Base-by-base conservation (phyloP, 2,329 filamentous ascomycete species). In the Dothideomycetes sp. region DNA sequence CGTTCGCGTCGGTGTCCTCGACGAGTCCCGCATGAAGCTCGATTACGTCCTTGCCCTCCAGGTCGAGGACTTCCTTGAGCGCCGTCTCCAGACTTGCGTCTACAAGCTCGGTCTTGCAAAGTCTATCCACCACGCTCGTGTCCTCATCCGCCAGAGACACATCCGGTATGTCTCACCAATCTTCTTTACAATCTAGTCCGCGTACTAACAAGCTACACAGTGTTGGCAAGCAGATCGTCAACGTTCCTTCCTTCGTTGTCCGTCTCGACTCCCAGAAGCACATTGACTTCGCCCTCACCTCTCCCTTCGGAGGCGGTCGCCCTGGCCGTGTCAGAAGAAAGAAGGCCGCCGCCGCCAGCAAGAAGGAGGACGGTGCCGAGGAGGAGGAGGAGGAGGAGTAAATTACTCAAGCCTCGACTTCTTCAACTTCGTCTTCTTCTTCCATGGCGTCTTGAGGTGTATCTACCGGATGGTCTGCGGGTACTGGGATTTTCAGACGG, bases 21-120 rank as follows among this genome's bases (percentile, higher is more conserved):
- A 98, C 69, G 91, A 98, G 78, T 88, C 88, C 68, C 91, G 91
- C 80, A 98, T 98, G 91, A 98, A 95, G 84, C 91, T 98, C 79
- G 91, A 98, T 95, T 95, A 98, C 83, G 91, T 98, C 66, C 76
- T 98, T 66, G 91, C 91, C 73, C 82, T 98, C 48, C 94, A 94
- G 79, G 84, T 93, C 62, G 91, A 98, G 74, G 91, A 98, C 73
- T 98, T 98, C 83, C 79, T 98, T 73, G 91, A 98, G 84, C 89
- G 91, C 63, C 88, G 91, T 71, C 88, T 96, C 57, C 89, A 98
- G 82, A 98, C 91, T 61, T 94, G 89, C 64, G 91, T 98, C 69
- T 96, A 94, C 84, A 96, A 98, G 84, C 88, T 98, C 61, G 91
- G 91, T 63, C 86, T 98, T 51, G 91, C 91, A 75, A 98, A 98